Percentiles rank a stretch among this genome's conserved stretches.
Evolutionary conservation across 345 rosid genomes (phyloP).

Genomic region (Turritis glabra): DNA sequence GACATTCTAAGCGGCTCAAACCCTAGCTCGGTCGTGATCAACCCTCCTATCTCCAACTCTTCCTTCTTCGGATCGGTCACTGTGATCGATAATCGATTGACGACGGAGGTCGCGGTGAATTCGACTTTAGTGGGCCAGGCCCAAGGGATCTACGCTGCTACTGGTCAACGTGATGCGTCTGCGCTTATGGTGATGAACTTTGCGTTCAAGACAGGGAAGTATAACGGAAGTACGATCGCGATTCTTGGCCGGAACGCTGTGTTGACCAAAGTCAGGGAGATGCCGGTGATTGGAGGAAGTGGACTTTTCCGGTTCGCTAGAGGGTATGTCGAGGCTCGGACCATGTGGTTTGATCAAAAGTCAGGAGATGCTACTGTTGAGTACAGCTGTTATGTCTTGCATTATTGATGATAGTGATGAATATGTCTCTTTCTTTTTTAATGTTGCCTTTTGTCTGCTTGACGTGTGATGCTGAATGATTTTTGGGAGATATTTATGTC

Average conservation of each 20-base stretch:
- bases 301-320: slow-evolving; percentile 63
- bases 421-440: background rate
- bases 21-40: slow-evolving; percentile 38
- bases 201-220: slow-evolving; percentile 46
- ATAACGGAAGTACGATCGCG: slow-evolving; percentile 47
- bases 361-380: slow-evolving; percentile 50
- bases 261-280: slow-evolving; percentile 47
- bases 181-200: slow-evolving; percentile 52
- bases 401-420: slow-evolving; percentile 43
- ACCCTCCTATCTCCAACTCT: slow-evolving; percentile 38
- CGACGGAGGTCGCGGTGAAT: slow-evolving; percentile 38
- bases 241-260: slow-evolving; percentile 51
- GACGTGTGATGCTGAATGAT: background rate
- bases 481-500: background rate
- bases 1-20: slow-evolving; percentile 47
- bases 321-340: slow-evolving; percentile 56
- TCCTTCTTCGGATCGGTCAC: slow-evolving; percentile 38
- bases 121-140: slow-evolving; percentile 48
- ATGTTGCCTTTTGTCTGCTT: background rate
- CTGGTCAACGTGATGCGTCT: slow-evolving; percentile 35
- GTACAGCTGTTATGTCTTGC: slow-evolving; percentile 46
- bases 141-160: slow-evolving; percentile 45
- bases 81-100: slow-evolving; percentile 48
- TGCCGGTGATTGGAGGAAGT: slow-evolving; percentile 68
- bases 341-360: slow-evolving; percentile 30